Conservation (phyloP, 2,329 filamentous ascomycete genomes). For the Arthrobotrys musiformis region DNA sequence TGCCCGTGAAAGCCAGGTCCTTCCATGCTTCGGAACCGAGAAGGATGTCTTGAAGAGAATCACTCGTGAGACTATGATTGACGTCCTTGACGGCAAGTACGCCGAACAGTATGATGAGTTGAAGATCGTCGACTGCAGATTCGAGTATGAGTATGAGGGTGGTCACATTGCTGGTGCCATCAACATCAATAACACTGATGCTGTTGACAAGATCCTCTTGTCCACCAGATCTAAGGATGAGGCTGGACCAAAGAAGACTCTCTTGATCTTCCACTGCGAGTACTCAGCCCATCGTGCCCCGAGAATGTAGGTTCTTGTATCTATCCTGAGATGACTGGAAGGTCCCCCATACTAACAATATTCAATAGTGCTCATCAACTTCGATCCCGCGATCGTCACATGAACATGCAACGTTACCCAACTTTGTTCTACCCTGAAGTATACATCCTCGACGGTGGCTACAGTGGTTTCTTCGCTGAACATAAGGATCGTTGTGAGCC, state of each 20-base stretch:
- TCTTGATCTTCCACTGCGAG: conserved; percentile 96
- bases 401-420: conserved; percentile 80
- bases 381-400: conserved; percentile 84
- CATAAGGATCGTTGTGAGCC: conserved; percentile 86
- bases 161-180: conserved; percentile 93
- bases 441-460: conserved; percentile 96
- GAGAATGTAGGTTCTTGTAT: conserved; percentile 73
- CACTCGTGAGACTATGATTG: conserved; percentile 79
- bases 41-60: conserved; percentile 92
- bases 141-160: conserved; percentile 98
- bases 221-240: conserved; percentile 61
- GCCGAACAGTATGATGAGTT: conserved; percentile 79
- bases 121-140: conserved; percentile 93
- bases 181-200: conserved; percentile 97
- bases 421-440: conserved; percentile 93
- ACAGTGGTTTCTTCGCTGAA: conserved; percentile 88
- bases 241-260: conserved; percentile 75
- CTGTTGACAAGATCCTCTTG: conserved; percentile 80
- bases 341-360: conserved; percentile 22
- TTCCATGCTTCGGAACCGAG: conserved; percentile 85
- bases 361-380: conserved; percentile 79
- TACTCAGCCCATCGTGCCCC: conserved; percentile 97
- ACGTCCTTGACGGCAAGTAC: conserved; percentile 88
- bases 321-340: neutral
- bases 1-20: conserved; percentile 70